Conservation (phyloP, 2,329 filamentous ascomycete genomes). For the Apiospora malaysiana region DNA sequence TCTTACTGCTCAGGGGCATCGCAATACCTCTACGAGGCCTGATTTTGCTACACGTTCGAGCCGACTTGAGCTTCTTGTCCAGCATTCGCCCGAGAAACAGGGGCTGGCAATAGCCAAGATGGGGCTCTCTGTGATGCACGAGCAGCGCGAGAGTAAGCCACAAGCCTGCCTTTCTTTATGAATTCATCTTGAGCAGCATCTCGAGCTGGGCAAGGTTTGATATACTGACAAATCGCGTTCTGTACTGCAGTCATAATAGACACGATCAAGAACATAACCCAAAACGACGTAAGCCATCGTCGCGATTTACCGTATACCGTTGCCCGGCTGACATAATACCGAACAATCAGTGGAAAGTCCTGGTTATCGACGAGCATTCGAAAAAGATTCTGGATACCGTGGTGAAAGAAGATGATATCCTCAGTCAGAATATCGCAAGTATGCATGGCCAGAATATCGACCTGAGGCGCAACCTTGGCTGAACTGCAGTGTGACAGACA, state of each 20-base stretch:
- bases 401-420: constrained; percentile 93
- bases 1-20: neutral
- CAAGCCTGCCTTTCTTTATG: neutral
- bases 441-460: constrained; percentile 42
- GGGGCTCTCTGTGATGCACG: constrained; percentile 83
- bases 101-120: constrained; percentile 60
- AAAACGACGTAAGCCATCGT: constrained; percentile 71
- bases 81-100: constrained; percentile 18
- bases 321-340: constrained; percentile 28
- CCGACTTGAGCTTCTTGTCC: neutral
- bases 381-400: constrained; percentile 89
- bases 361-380: constrained; percentile 85
- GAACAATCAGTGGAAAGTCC: constrained; percentile 83
- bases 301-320: constrained; percentile 10
- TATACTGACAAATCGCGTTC: constrained; percentile 17
- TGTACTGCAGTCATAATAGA: constrained; percentile 67
- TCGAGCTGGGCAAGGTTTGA: too few species aligned
- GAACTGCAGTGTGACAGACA: constrained; percentile 63
- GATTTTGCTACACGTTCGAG: neutral
- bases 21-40: neutral
- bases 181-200: neutral
- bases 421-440: constrained; percentile 97
- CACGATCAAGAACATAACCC: constrained; percentile 78
- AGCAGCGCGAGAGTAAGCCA: constrained; percentile 76
- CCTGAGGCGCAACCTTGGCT: neutral